A percentile compares a stretch with the other conserved stretches of the same genome.
phyloP scores from a whole-genome alignment of 208 protist genomes.

The Leishmania gerbilli region DNA sequence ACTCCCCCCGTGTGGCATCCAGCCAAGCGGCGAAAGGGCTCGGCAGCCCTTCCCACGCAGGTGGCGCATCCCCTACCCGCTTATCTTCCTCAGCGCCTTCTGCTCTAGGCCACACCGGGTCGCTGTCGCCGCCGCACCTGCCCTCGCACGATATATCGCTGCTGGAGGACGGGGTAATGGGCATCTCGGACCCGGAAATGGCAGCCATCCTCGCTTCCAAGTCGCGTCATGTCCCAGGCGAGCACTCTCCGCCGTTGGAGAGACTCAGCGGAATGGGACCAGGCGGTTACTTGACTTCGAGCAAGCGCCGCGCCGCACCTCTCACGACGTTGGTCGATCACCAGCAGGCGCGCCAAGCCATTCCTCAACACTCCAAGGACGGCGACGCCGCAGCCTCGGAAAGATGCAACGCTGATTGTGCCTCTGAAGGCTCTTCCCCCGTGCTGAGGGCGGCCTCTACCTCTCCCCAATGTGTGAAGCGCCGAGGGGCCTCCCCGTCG shows the following conservation, averaged over 20 bases:
- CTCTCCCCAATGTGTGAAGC: neutral
- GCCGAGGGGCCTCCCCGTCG: neutral
- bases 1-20: constrained; percentile 45
- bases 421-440: neutral
- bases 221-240: constrained; percentile 22
- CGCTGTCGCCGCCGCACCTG: constrained; percentile 25
- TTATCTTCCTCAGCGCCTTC: neutral
- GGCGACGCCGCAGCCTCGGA: neutral
- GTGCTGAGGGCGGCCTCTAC: neutral
- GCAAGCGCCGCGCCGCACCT: constrained; percentile 38
- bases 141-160: constrained; percentile 24
- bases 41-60: neutral
- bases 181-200: constrained; percentile 43
- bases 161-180: constrained; percentile 31
- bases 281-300: constrained; percentile 1
- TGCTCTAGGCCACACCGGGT: neutral
- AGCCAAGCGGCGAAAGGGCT: constrained; percentile 13
- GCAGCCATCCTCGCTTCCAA: constrained; percentile 32
- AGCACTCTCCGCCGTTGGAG: constrained; percentile 25
- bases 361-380: constrained; percentile 20
- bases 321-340: constrained; percentile 65
- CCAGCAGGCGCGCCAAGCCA: constrained; percentile 47
- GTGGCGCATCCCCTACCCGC: neutral
- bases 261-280: constrained; percentile 10
- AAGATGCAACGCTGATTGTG: neutral